Percentiles rank a stretch among this genome's conserved stretches.
These are phyloP conservation scores for Cryomyces minteri DNA, from an alignment of 495 filamentous ascomycete species.

Conservation along the genomic window DNA sequence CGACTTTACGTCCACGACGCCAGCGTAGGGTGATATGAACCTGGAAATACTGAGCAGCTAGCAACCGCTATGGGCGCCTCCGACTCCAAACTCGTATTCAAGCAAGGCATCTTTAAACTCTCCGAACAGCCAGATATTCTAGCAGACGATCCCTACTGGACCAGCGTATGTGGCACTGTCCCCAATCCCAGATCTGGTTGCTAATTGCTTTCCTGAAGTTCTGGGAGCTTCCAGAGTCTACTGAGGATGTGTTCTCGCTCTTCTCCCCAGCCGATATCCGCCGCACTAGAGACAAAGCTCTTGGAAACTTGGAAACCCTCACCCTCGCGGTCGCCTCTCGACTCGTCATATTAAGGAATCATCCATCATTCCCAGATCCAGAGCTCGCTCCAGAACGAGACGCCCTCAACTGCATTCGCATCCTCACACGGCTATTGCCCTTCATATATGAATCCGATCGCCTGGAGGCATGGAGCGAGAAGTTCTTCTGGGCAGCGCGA, in stretches of 20 bases:
- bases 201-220: constrained; percentile 37
- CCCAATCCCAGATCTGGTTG: not conserved
- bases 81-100: constrained; percentile 98
- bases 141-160: constrained; percentile 83
- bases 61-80: constrained; percentile 67
- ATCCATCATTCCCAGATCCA: constrained; percentile 75
- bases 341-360: constrained; percentile 63
- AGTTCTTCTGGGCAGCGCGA: constrained; percentile 77
- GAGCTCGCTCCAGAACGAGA: constrained; percentile 81
- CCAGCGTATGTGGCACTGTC: constrained; percentile 41
- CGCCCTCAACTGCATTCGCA: constrained; percentile 82
- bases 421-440: constrained; percentile 80
- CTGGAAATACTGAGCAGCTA: too few species aligned
- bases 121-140: constrained; percentile 81
- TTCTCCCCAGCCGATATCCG: constrained; percentile 91
- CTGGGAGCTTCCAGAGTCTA: constrained; percentile 92
- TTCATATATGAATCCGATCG: constrained; percentile 86
- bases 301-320: constrained; percentile 84
- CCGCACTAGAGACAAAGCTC: constrained; percentile 66
- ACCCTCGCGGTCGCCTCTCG: constrained; percentile 66
- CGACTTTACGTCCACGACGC: too few species aligned
- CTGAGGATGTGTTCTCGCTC: constrained; percentile 91
- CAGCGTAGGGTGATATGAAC: too few species aligned
- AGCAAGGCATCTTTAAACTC: constrained; percentile 94
- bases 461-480: constrained; percentile 72